phyloP scores from a whole-genome alignment of 139 green algal species.

The Diplosphaera chodatii region DNA sequence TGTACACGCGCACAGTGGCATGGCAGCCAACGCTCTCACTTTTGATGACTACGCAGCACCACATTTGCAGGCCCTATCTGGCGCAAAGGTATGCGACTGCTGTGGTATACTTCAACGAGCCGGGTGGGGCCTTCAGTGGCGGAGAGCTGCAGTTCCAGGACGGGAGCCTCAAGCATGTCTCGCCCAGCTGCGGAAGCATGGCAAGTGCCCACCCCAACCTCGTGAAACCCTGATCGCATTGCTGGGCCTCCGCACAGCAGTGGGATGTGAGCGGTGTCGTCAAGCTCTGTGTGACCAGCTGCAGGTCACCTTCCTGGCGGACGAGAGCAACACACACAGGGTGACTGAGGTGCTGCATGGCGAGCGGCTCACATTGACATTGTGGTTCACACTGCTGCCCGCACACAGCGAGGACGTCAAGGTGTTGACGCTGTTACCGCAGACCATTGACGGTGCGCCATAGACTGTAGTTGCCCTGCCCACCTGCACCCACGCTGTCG shows the following conservation, averaged over 20 bases:
- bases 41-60: too few relatives aligned
- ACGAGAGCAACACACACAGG: slow-evolving; percentile 8
- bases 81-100: slow-evolving; percentile 14
- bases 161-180: background rate
- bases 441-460: background rate
- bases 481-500: too few relatives aligned
- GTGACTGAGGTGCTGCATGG: slow-evolving; percentile 6
- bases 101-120: slow-evolving; percentile 16
- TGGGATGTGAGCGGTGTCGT: too few relatives aligned
- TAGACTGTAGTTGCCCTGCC: too few relatives aligned
- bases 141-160: slow-evolving; percentile 16
- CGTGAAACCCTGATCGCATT: too few relatives aligned
- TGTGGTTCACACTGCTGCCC: slow-evolving; percentile 23
- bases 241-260: too few relatives aligned
- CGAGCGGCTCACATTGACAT: slow-evolving; percentile 21
- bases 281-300: too few relatives aligned
- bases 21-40: too few relatives aligned
- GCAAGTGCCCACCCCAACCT: too few relatives aligned
- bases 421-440: slow-evolving; percentile 7
- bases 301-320: slow-evolving; percentile 15
- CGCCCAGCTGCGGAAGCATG: slow-evolving; percentile 1
- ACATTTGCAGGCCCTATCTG: slow-evolving; percentile 24
- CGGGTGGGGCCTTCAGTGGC: slow-evolving; percentile 9
- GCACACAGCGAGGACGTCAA: slow-evolving; percentile 17
- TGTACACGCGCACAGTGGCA: too few relatives aligned